phyloP scores from a whole-genome alignment of 2,329 filamentous ascomycete genomes.

The Rutstroemia sp. region DNA sequence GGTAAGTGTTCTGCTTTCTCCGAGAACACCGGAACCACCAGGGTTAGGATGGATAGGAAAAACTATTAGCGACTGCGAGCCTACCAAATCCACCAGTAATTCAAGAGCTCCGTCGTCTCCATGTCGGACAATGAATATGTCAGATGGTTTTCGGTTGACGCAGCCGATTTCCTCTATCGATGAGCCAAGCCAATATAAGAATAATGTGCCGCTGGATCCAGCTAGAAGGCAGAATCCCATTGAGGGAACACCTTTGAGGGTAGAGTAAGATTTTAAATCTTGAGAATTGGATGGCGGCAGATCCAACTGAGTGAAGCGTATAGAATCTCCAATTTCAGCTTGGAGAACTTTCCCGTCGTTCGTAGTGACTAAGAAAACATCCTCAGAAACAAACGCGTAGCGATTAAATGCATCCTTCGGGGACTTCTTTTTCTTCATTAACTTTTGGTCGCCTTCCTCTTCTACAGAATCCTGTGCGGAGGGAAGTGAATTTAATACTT shows the following conservation, averaged over 20 bases:
- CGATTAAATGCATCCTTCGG: constrained; percentile 45
- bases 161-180: constrained; percentile 16
- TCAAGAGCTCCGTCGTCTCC: background rate
- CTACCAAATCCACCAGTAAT: background rate
- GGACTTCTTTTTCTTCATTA: constrained; percentile 28
- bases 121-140: constrained; percentile 26
- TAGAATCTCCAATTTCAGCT: constrained; percentile 26
- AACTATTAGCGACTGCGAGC: background rate
- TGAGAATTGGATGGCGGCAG: constrained; percentile 25
- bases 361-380: constrained; percentile 48
- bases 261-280: constrained; percentile 40
- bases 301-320: constrained; percentile 25
- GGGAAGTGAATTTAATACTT: constrained; percentile 4
- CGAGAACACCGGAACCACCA: too few species aligned
- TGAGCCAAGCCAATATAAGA: constrained; percentile 14
- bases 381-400: constrained; percentile 54
- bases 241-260: constrained; percentile 33
- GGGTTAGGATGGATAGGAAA: background rate
- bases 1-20: background rate
- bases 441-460: background rate
- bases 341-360: constrained; percentile 53
- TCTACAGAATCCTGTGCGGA: too few species aligned
- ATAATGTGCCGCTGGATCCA: constrained; percentile 35
- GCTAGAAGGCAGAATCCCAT: constrained; percentile 37
- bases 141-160: constrained; percentile 22